Evolutionary conservation across 305 asterid species (phyloP), one percentile per base, ranked within the genome.

Genomic region (Rubia balearica): DNA sequence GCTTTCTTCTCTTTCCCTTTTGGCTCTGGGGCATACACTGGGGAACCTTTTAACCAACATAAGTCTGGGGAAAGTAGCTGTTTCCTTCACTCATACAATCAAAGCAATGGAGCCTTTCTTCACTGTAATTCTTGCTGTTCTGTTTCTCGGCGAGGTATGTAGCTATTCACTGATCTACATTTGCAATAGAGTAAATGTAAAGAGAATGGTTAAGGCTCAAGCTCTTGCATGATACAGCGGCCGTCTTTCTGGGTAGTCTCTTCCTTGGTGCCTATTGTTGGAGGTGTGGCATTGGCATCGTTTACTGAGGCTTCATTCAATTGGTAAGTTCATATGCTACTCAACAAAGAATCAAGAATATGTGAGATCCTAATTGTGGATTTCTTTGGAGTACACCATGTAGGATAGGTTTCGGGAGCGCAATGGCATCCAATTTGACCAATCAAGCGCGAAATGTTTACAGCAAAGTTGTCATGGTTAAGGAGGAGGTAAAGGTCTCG

Each of bases 41-140:
- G 97, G 98, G 22, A 92, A 92, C 74, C 88, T 92, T 61, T 75
- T 92, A 72, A 92, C 98, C 17, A 92, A 92, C 80, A 75, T 92
- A 75, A 88, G 98, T 76, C 83, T 92, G 1, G 98, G 98, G 73
- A 90, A 72, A 79, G 96, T 92, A 17, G 91, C 97, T n/a, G 95
- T 92, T 72, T 92, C 98, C 0, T 92, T 92, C 85, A 92, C 98
- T 68, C 98, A 92, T 80, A 92, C 98, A 14, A 87, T 92, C 80
- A 92, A 92, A 83, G 97, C 98, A 30, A 87, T 88, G 98, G 98
- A 92, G 75, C 98, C 97, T 68, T 88, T 92, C 86, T 92, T 92
- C 81, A 87, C 98, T 0, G 98, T 92, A 59, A 68, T 92, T 77
- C 90, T 92, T 72, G 84, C 96, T 22, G 81, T 81, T 33, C 68